phyloP scores from a whole-genome alignment of 2,329 filamentous ascomycete genomes.

The Dryadomyces quercivorus region DNA sequence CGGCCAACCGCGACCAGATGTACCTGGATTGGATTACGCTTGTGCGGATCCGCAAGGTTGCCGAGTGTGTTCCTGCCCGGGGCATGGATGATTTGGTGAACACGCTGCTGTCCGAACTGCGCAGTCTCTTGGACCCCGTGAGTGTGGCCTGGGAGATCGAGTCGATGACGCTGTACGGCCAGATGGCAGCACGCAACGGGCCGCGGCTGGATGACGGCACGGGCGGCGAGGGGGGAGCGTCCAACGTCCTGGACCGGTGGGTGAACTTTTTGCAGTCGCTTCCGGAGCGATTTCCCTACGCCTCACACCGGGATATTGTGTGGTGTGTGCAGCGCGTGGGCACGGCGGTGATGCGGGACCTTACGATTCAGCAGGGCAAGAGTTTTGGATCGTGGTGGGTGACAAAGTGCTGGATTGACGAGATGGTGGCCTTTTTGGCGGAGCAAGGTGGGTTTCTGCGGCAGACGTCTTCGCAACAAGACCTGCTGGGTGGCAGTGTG shows the following conservation, averaged over 20 bases:
- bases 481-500: slow-evolving; percentile 2
- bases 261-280: slow-evolving; percentile 59
- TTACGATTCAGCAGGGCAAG: slow-evolving; percentile 65
- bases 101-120: slow-evolving; percentile 53
- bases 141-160: slow-evolving; percentile 55
- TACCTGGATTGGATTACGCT: slow-evolving; percentile 77
- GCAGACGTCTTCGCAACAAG: slow-evolving; percentile 29
- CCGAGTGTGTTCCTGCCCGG: slow-evolving; percentile 48
- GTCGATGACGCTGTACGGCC: slow-evolving; percentile 46
- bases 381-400: slow-evolving; percentile 93
- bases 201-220: slow-evolving; percentile 26
- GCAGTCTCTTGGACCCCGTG: slow-evolving; percentile 56
- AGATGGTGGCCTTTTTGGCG: slow-evolving; percentile 83
- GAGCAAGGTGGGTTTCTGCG: slow-evolving; percentile 83
- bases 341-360: slow-evolving; percentile 66
- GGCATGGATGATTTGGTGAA: slow-evolving; percentile 56
- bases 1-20: slow-evolving; percentile 88
- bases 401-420: slow-evolving; percentile 88
- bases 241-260: slow-evolving; percentile 69
- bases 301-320: slow-evolving; percentile 59
- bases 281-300: slow-evolving; percentile 60
- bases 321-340: slow-evolving; percentile 66
- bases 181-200: slow-evolving; percentile 36
- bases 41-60: slow-evolving; percentile 49
- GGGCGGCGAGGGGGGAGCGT: slow-evolving; percentile 28